Conservation (phyloP, 768 basidiomycete species). For the Trametes elegans region DNA sequence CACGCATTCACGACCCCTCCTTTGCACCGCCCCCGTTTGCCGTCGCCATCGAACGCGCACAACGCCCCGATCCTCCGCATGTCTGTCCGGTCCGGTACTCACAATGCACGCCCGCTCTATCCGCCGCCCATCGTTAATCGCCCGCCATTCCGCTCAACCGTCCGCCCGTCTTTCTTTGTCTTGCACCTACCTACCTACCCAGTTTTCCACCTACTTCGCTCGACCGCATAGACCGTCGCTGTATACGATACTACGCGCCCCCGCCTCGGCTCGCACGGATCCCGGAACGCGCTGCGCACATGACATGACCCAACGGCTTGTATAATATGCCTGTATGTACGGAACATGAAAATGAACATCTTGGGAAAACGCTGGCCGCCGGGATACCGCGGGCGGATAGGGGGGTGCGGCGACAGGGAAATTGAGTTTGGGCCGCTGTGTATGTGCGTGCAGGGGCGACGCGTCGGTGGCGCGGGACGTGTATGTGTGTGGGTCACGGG, state of each 20-base stretch:
- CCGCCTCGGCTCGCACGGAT: too few species aligned
- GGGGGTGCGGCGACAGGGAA: background rate
- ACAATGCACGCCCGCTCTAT: constrained; percentile 1
- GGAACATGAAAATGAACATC: constrained; percentile 3
- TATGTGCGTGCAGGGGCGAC: background rate
- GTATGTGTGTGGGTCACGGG: background rate
- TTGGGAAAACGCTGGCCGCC: background rate
- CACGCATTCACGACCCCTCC: constrained; percentile 9
- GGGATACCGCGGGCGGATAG: too few species aligned
- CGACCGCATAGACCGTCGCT: too few species aligned
- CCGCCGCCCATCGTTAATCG: background rate
- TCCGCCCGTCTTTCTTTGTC: background rate
- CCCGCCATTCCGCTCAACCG: background rate
- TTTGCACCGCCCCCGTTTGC: background rate
- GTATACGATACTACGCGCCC: too few species aligned
- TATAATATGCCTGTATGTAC: constrained; percentile 11
- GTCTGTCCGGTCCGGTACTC: background rate
- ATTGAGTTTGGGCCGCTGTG: background rate
- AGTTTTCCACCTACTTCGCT: too few species aligned
- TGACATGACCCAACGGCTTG: constrained; percentile 3
- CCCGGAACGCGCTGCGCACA: too few species aligned
- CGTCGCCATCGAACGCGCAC: background rate
- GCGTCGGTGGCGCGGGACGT: background rate
- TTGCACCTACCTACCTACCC: too few species aligned
- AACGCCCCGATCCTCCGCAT: background rate